A percentile compares a stretch with the other conserved stretches of the same genome.
These are phyloP conservation scores for Neocatenulostroma microsporum DNA, from an alignment of 2,329 filamentous ascomycete genomes.

Conservation along the genomic window DNA sequence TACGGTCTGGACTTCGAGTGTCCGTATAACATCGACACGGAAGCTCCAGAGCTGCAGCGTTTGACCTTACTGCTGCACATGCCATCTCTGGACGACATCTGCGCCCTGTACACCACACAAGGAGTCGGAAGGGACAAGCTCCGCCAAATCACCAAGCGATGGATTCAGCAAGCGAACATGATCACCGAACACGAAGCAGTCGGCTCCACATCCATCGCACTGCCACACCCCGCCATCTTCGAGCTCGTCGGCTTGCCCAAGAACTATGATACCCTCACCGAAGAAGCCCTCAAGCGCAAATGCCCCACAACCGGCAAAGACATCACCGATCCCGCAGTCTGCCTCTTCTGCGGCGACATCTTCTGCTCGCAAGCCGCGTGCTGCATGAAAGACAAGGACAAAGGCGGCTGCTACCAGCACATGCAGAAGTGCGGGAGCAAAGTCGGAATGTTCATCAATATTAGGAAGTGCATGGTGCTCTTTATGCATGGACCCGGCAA, in stretches of 20 bases:
- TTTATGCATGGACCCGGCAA: constrained; percentile 69
- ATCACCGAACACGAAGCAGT: constrained; percentile 18
- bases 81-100: constrained; percentile 71
- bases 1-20: constrained; percentile 79
- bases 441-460: constrained; percentile 91
- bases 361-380: constrained; percentile 93
- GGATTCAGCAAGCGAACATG: constrained; percentile 57
- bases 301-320: constrained; percentile 91
- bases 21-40: constrained; percentile 38
- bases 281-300: constrained; percentile 73
- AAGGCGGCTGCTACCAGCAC: constrained; percentile 84
- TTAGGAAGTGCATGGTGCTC: constrained; percentile 88
- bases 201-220: constrained; percentile 37
- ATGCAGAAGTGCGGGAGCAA: constrained; percentile 81
- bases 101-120: constrained; percentile 47
- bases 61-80: constrained; percentile 68
- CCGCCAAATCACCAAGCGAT: constrained; percentile 53
- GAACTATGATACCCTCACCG: constrained; percentile 86
- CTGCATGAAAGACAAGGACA: constrained; percentile 60
- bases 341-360: constrained; percentile 92
- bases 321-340: constrained; percentile 81
- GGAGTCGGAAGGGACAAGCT: constrained; percentile 35
- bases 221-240: constrained; percentile 83
- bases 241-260: constrained; percentile 87
- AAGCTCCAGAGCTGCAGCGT: constrained; percentile 61